A percentile compares a stretch with the other conserved stretches of the same genome.
These are phyloP conservation scores for Cercospora brassicicola DNA, from an alignment of 2,329 filamentous ascomycete genomes.

Conservation along the genomic window DNA sequence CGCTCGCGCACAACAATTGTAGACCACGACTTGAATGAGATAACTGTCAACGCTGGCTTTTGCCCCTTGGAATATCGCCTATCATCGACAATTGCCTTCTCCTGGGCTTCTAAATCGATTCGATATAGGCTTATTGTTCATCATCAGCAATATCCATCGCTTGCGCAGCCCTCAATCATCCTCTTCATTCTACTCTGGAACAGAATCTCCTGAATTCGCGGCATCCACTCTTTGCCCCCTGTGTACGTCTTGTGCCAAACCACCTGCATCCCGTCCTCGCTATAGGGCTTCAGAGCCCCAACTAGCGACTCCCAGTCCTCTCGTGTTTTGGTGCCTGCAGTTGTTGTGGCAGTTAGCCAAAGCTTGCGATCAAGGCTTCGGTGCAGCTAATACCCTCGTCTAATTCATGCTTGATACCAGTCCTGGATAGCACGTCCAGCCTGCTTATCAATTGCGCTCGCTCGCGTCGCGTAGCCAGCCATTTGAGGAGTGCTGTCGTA, in stretches of 20 bases:
- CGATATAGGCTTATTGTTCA: background rate
- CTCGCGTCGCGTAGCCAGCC: background rate
- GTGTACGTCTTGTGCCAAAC: constrained; percentile 1
- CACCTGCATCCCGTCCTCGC: background rate
- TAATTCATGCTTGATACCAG: background rate
- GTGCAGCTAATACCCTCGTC: background rate
- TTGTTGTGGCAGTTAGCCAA: background rate
- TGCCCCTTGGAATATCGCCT: background rate
- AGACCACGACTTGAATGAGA: background rate
- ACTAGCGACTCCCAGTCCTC: background rate
- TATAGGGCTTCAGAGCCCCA: background rate
- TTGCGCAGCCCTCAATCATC: background rate
- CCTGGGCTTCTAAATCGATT: background rate
- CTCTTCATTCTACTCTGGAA: constrained; percentile 2
- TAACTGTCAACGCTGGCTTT: background rate
- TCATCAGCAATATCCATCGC: background rate
- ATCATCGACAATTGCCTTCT: background rate
- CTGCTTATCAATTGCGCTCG: background rate
- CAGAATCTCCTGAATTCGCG: background rate
- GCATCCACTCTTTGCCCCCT: background rate
- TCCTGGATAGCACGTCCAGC: background rate
- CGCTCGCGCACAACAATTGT: background rate
- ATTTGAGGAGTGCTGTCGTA: background rate
- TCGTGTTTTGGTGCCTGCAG: background rate
- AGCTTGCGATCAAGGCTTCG: background rate